Evolutionary conservation across 2,329 filamentous ascomycete genomes (phyloP).

Genomic region (Aspergillus ochraceus): DNA sequence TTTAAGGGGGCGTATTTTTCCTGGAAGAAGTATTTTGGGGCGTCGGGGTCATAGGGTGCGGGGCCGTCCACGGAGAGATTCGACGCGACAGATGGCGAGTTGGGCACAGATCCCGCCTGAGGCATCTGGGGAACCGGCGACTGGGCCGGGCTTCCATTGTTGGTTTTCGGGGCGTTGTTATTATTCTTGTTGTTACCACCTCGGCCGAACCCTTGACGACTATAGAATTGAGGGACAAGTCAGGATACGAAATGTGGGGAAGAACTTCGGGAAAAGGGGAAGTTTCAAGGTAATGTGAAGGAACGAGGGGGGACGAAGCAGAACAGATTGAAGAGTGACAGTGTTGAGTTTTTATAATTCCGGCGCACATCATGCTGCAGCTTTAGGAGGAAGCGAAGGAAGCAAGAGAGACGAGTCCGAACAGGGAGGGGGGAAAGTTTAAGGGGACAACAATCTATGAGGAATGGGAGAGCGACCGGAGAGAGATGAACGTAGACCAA

Average conservation of each 20-base stretch:
- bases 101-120: conserved; percentile 33
- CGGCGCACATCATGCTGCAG: conserved; percentile 5
- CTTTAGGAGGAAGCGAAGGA: neutral
- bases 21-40: conserved; percentile 53
- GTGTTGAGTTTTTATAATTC: neutral
- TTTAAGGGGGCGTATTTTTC: conserved; percentile 72
- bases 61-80: conserved; percentile 38
- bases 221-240: conserved; percentile 31
- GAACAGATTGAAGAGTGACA: neutral
- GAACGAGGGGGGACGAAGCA: neutral
- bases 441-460: conserved; percentile 23
- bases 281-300: neutral
- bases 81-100: conserved; percentile 42
- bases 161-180: conserved; percentile 41
- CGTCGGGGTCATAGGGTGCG: conserved; percentile 40
- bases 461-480: conserved; percentile 17
- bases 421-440: conserved; percentile 17
- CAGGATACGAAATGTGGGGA: conserved; percentile 13
- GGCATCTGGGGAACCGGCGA: conserved; percentile 30
- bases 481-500: conserved; percentile 10
- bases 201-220: conserved; percentile 51
- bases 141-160: conserved; percentile 33
- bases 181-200: conserved; percentile 48
- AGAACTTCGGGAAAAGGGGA: conserved; percentile 5
- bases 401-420: neutral